Base-by-base conservation (phyloP, 192 early-diverging fungal species). In the Mortierella claussenii region DNA sequence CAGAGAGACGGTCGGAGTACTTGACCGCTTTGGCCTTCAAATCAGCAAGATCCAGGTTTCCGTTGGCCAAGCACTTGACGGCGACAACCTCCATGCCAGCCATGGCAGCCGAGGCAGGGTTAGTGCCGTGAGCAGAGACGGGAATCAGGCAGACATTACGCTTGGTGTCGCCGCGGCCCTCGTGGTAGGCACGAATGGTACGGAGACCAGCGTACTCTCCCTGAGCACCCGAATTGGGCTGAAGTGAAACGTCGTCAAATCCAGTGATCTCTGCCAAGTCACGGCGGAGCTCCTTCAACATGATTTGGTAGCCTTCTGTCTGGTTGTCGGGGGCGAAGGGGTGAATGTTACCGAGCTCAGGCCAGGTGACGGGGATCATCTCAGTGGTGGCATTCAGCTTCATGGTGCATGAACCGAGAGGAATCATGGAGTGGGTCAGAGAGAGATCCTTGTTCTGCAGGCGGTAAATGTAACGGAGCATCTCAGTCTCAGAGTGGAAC, bases 281-380 rank as follows among this genome's bases (percentile, higher is more conserved):
- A 56, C 91, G 84, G 51, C 94, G 93, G 34, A 99, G 86, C 70
- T 98, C 96, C 64, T 87, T 75, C 47, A 96, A 85, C 89, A 99
- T 89, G 37, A 91, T 89, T 36, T 89, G 79, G 81, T 99, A 99
- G 34, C 98, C 98, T 58, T 88, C 87, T n/a, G 96, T 90, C 83
- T 99, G 98, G 47, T 97, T 92, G 43, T 83, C 67, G 36, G 98
- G 98, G 10, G 93, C 98, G 70, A 99, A 99, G 55, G 98, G 98
- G 81, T 99, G 98, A 55, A 99, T 90, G 78, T 89, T 87, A 65
- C 87, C 88, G 69, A 99, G 97, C 76, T 98, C 97, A 40, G 98
- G 95, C 94, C 96, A 98, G 24, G 98, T 98, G 47, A 99, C 90
- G n/a, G 98, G 98, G 71, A 99, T 99, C 94, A 99, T 97, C 85